A percentile compares a stretch with the other conserved stretches of the same genome.
phyloP scores from a whole-genome alignment of 2,329 filamentous ascomycete genomes.

The Diaporthe citri region DNA sequence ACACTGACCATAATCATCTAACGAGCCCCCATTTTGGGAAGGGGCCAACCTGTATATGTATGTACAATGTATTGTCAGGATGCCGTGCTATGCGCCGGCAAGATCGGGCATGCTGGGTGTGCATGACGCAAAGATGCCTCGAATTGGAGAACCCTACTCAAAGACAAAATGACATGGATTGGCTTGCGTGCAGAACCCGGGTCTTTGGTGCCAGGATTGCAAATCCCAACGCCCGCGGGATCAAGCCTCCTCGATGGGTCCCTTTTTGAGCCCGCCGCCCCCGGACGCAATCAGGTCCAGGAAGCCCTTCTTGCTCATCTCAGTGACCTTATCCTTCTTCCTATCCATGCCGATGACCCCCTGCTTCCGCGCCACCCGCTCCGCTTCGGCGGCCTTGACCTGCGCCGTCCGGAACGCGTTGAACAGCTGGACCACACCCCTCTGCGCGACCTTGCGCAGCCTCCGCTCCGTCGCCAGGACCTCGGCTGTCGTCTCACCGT shows the following conservation, averaged over 20 bases:
- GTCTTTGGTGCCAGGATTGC: neutral
- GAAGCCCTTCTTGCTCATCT: slow-evolving; percentile 98
- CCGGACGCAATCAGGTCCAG: slow-evolving; percentile 85
- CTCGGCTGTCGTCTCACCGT: slow-evolving; percentile 63
- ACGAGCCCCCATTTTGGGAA: neutral
- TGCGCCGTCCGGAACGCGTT: slow-evolving; percentile 95
- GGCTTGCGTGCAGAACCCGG: slow-evolving; percentile 24
- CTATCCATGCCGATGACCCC: slow-evolving; percentile 83
- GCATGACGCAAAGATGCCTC: slow-evolving; percentile 22
- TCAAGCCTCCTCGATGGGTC: slow-evolving; percentile 69
- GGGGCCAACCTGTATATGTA: slow-evolving; percentile 30
- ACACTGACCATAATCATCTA: slow-evolving; percentile 3
- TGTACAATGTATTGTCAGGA: slow-evolving; percentile 30
- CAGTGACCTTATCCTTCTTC: slow-evolving; percentile 88
- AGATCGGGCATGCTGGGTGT: neutral
- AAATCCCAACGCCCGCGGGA: neutral
- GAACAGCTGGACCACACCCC: slow-evolving; percentile 95
- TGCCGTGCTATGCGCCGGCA: slow-evolving; percentile 5
- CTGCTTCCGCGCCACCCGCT: slow-evolving; percentile 75
- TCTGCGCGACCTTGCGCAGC: slow-evolving; percentile 88
- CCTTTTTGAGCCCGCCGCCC: slow-evolving; percentile 70
- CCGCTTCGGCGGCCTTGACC: slow-evolving; percentile 85
- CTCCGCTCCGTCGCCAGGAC: slow-evolving; percentile 80
- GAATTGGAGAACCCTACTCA: slow-evolving; percentile 37
- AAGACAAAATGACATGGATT: slow-evolving; percentile 17